Evolutionary conservation across 441 rosid species (phyloP).

Genomic region (Codiaeum variegatum): DNA sequence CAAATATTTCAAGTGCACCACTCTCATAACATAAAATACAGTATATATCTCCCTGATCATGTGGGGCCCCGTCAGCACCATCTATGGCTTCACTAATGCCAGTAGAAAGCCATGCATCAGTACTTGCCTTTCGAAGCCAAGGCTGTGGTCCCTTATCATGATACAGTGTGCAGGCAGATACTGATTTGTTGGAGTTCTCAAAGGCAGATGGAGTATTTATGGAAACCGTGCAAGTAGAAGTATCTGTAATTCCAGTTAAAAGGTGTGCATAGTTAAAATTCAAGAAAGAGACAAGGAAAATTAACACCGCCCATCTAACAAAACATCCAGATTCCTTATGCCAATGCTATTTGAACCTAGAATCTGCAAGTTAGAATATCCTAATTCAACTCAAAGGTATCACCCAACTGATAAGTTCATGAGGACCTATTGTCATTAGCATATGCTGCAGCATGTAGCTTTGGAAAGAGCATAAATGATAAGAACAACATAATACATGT

Average conservation of each 20-base stretch:
- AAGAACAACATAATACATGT: background rate
- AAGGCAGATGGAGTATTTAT: conserved; percentile 60
- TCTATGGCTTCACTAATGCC: conserved; percentile 83
- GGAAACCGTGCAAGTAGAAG: conserved; percentile 76
- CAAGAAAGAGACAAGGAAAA: conserved; percentile 11
- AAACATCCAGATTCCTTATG: background rate
- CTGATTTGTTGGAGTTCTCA: conserved; percentile 55
- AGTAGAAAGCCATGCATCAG: conserved; percentile 96
- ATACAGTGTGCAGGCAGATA: conserved; percentile 87
- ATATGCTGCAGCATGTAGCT: background rate
- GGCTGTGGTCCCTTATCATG: conserved; percentile 95
- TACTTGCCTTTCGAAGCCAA: conserved; percentile 92
- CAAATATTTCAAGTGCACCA: conserved; percentile 88
- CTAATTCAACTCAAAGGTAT: background rate
- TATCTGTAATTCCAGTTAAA: conserved; percentile 60
- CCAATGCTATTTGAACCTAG: background rate
- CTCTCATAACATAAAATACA: conserved; percentile 82
- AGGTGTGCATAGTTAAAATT: conserved; percentile 25
- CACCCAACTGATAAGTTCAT: background rate
- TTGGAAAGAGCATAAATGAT: background rate
- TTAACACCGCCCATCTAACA: background rate
- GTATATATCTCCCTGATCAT: conserved; percentile 89
- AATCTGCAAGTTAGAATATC: background rate
- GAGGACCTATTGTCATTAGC: background rate
- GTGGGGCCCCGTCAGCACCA: conserved; percentile 76